A percentile compares a stretch with the other conserved stretches of the same genome.
Conservation (phyloP, 371 early-diverging fungal genomes). For the Mortierella sp. region DNA sequence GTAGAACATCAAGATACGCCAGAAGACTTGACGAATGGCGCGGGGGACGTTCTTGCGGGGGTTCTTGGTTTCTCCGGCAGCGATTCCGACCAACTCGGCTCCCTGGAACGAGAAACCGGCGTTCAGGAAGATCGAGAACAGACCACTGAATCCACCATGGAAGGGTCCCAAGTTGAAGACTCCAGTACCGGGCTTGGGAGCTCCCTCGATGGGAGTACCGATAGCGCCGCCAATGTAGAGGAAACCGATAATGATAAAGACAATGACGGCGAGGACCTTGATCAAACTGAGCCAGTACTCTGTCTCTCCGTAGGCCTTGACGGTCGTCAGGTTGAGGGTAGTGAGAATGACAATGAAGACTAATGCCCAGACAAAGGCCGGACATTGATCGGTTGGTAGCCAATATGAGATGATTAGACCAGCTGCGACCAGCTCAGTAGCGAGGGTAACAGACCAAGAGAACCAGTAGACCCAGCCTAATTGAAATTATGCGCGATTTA, state of each 20-base stretch:
- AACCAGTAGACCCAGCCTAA: slow-evolving; percentile 79
- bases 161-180: slow-evolving; percentile 79
- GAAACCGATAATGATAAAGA: slow-evolving; percentile 84
- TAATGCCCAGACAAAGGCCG: slow-evolving; percentile 57
- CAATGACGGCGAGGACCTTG: slow-evolving; percentile 71
- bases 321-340: slow-evolving; percentile 52
- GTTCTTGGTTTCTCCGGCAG: slow-evolving; percentile 82
- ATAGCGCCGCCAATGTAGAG: slow-evolving; percentile 75
- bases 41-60: slow-evolving; percentile 81
- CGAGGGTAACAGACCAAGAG: slow-evolving; percentile 88
- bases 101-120: slow-evolving; percentile 95
- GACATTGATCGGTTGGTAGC: slow-evolving; percentile 69
- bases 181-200: slow-evolving; percentile 46
- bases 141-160: slow-evolving; percentile 79
- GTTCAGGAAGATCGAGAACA: slow-evolving; percentile 76
- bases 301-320: slow-evolving; percentile 68
- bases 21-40: slow-evolving; percentile 82
- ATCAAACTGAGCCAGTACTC: slow-evolving; percentile 74
- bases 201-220: slow-evolving; percentile 65
- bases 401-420: slow-evolving; percentile 80
- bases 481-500: not conserved
- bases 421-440: slow-evolving; percentile 81
- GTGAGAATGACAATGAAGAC: slow-evolving; percentile 55
- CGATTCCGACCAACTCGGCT: slow-evolving; percentile 82
- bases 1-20: slow-evolving; percentile 83